Base-by-base conservation (phyloP, 2,329 filamentous ascomycete species). In the Fusarium siculi region DNA sequence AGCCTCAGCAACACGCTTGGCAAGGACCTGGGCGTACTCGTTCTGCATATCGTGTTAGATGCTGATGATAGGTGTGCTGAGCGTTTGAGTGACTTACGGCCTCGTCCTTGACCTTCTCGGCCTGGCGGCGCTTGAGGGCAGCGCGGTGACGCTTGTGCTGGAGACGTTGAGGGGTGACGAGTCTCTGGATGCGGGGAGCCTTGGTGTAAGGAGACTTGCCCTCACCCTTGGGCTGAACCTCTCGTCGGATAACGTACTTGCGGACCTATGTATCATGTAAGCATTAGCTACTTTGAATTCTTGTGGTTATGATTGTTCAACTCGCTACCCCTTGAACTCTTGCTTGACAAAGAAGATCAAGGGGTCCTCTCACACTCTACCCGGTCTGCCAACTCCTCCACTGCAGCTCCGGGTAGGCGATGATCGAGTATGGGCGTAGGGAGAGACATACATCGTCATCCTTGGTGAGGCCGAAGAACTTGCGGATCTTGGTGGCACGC, bases 391-490 rank as follows among this genome's bases (percentile, higher is more conserved):
- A 81, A 65, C 76, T 76, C 77, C 78, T 83, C 77, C 81, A 78
- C 76, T 82, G 84, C 84, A 86, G 84, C 80, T 83, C 83, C 81
- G 89, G 89, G 89, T 87, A 94, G 92, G 93, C 88, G 89, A 93
- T 90, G 90, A 92, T 86, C 81, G 82, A 83, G 82, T 84, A 84
- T 84, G 82, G 79, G 86, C 86, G 84, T 83, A 86, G 84, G 83
- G 81, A 83, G 85, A 81, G 81, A 95, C 93, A 91, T 93, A 98
- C 96, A 93, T 99, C 96, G 91, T 99, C 96, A 93, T 98, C 95
- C 95, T 98, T 98, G 93, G 93, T 96, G 91, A 99, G 93, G 89
- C 94, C 92, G 90, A 98, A 99, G 93, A 99, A 99, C 86, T 92
- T 93, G 87, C 96, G 94, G 89, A 99, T 98, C 95, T 98, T 99